These are phyloP conservation scores for Aureobasidium pullulans DNA, from an alignment of 2,329 filamentous ascomycete genomes.

Conservation along the genomic window DNA sequence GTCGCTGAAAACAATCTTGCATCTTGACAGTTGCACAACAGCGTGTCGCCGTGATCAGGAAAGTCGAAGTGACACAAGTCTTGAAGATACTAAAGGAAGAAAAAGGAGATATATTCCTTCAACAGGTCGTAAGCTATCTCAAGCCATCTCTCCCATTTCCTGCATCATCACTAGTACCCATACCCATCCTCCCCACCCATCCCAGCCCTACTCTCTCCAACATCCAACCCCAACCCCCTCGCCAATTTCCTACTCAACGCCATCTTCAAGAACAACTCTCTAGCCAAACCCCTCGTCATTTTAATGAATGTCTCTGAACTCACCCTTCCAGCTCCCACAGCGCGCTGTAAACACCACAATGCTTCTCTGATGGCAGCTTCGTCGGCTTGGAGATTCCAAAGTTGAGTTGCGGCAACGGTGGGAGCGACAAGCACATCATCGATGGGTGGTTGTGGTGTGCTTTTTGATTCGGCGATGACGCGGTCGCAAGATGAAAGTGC, in stretches of 20 bases:
- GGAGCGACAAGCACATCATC: constrained; percentile 91
- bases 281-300: constrained; percentile 61
- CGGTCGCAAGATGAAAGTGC: constrained; percentile 71
- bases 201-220: constrained; percentile 6
- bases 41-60: no score
- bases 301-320: constrained; percentile 73
- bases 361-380: constrained; percentile 81
- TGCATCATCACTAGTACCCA: not conserved
- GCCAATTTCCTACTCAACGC: constrained; percentile 72
- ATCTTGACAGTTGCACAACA: no score
- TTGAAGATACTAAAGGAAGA: no score
- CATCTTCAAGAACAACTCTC: constrained; percentile 81
- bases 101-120: no score
- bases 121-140: no score
- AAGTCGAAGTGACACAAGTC: no score
- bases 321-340: constrained; percentile 65
- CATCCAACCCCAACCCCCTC: constrained; percentile 61
- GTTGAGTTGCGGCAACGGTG: constrained; percentile 84
- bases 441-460: constrained; percentile 64
- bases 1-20: no score
- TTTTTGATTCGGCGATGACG: constrained; percentile 65
- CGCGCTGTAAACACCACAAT: constrained; percentile 71
- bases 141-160: no score
- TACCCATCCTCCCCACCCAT: not conserved
- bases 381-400: constrained; percentile 84